A percentile compares a stretch with the other conserved stretches of the same genome.
Conservation (phyloP, 1,284 basidiomycete genomes). For the Coniophora puteana region DNA sequence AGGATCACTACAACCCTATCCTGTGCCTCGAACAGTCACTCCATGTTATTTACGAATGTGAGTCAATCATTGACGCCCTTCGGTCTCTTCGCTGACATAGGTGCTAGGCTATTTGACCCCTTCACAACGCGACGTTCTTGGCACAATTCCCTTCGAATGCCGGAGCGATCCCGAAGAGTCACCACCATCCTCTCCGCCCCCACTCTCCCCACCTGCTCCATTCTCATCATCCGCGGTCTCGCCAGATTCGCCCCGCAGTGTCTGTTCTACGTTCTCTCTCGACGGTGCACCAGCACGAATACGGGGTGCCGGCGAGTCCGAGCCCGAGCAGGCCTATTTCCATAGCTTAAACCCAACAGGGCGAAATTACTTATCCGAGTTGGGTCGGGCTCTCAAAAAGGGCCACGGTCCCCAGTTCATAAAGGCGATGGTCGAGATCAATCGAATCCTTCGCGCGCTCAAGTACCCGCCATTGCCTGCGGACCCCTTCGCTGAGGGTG, state of each 20-base stretch:
- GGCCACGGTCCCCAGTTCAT: conserved; percentile 69
- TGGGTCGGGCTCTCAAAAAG: conserved; percentile 61
- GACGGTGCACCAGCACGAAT: no score
- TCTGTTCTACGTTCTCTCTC: no score
- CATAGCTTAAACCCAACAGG: conserved; percentile 23
- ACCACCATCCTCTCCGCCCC: conserved; percentile 28
- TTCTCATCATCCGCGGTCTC: conserved; percentile 21
- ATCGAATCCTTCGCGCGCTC: conserved; percentile 50
- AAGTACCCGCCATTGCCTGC: conserved; percentile 57
- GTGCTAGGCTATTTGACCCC: conserved; percentile 63
- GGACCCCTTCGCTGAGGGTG: conserved; percentile 41
- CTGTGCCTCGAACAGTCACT: conserved; percentile 66
- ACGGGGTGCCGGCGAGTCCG: conserved; percentile 10
- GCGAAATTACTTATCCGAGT: conserved; percentile 49
- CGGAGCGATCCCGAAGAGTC: conserved; percentile 39
- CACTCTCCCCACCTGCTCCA: conserved; percentile 33
- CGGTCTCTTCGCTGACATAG: conserved; percentile 13
- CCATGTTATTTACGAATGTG: conserved; percentile 66
- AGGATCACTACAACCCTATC: conserved; percentile 77
- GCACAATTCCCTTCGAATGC: conserved; percentile 52
- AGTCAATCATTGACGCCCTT: conserved; percentile 14
- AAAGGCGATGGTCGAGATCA: conserved; percentile 54
- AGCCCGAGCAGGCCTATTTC: conserved; percentile 9
- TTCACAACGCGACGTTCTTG: conserved; percentile 59
- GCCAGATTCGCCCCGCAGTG: no score